Base-by-base conservation (phyloP, 2,329 filamentous ascomycete species). In the Penicillium corylophilum region DNA sequence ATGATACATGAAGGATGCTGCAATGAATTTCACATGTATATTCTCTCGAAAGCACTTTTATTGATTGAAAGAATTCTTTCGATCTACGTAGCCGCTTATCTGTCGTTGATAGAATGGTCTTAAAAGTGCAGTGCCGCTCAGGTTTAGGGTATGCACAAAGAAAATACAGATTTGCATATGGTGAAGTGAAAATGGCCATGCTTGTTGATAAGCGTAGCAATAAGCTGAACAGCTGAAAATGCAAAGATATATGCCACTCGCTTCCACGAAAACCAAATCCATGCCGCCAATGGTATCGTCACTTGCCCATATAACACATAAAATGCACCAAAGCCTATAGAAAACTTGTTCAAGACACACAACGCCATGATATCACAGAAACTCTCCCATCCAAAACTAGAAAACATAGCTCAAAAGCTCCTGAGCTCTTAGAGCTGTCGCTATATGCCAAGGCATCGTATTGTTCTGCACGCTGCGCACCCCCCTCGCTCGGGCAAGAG, bases 401-500 rank as follows among this genome's bases (percentile, higher is more conserved):
- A 75, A 62, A 61, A 72, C 65, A 64, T 71, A 71, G 56, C 71
- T 73, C 52, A 75, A 50, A 42, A 74, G 60, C 59, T 74, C 68
- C 53, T 74, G 72, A 28, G 71, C 73, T 57, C 69, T 71, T 23
- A 73, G 62, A 35, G 74, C 74, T 0, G 74, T 76, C 26, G 72
- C 73, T 50, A 79, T 70, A 61, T 79, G 77, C 74, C 75, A 78
- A 24, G 77, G 77, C 38, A 78, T 51, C n/a, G 73, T 66, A 46
- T 70, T 71, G n/a, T 61, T 61, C 52, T 71, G 68, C 33, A 72
- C 70, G 55, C 71, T 70, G 41, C 69, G 63, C n/a, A 74, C 71
- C 28, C 75, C 74, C 58, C 71, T 68, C 40, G 68, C 67, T 35
- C 73, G 69, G 22, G 74, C 71, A 47, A 79, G 65, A 28, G 70